Evolutionary conservation across 2,329 filamentous ascomycete genomes (phyloP).

Genomic region (Clonostachys byssicola): DNA sequence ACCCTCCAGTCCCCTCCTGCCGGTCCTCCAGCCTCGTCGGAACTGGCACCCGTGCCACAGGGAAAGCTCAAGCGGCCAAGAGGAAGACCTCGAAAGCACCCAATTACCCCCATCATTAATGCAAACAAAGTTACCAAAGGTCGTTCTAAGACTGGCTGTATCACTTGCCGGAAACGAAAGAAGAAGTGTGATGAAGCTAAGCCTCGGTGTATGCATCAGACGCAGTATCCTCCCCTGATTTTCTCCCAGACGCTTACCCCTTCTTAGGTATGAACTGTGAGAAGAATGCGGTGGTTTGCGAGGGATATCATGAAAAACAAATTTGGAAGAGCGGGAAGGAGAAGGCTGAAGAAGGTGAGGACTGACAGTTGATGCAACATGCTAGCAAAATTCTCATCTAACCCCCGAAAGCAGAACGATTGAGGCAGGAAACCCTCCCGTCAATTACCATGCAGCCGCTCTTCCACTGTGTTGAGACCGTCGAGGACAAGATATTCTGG

Average conservation of each 20-base stretch:
- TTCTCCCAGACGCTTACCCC: slow-evolving; percentile 7
- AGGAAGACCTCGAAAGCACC: slow-evolving; percentile 80
- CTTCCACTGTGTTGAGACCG: slow-evolving; percentile 77
- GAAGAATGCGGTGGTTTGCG: slow-evolving; percentile 89
- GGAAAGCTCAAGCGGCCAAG: slow-evolving; percentile 60
- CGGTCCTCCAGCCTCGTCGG: slow-evolving; percentile 8
- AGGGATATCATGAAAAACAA: slow-evolving; percentile 83
- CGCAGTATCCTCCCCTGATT: slow-evolving; percentile 5
- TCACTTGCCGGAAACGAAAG: slow-evolving; percentile 64
- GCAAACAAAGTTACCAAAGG: slow-evolving; percentile 74
- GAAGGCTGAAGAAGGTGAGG: slow-evolving; percentile 62
- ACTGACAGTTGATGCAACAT: not conserved
- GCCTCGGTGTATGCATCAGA: slow-evolving; percentile 50
- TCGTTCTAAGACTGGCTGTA: slow-evolving; percentile 64
- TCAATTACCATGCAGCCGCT: slow-evolving; percentile 58
- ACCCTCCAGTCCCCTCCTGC: slow-evolving; percentile 40
- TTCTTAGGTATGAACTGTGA: slow-evolving; percentile 74
- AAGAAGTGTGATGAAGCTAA: slow-evolving; percentile 72
- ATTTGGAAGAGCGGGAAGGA: slow-evolving; percentile 85
- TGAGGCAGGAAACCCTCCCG: slow-evolving; percentile 43
- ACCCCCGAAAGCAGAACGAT: slow-evolving; percentile 31
- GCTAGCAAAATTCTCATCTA: not conserved
- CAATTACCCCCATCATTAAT: slow-evolving; percentile 52
- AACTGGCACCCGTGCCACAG: slow-evolving; percentile 14
- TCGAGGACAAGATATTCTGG: slow-evolving; percentile 75